Percentiles rank a stretch among this genome's conserved stretches.
Conservation (phyloP, 148 eudicot genomes). For the Rhododendron kiyosumense region DNA sequence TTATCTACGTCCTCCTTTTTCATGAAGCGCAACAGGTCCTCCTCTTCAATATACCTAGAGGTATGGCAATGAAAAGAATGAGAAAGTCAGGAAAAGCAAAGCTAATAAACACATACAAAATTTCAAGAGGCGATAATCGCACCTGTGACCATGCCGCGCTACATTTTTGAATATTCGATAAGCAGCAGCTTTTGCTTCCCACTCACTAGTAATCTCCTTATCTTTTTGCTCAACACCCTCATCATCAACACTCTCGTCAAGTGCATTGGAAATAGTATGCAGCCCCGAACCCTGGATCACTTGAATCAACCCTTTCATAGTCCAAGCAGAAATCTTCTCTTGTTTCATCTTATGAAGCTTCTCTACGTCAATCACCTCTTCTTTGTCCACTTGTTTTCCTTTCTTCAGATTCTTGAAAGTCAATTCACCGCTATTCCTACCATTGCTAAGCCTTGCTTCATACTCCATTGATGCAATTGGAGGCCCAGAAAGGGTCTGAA, state of each 20-base stretch:
- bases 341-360: constrained; percentile 71
- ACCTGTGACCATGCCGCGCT: constrained; percentile 53
- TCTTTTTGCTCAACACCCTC: constrained; percentile 35
- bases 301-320: constrained; percentile 67
- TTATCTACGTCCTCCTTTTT: constrained; percentile 60
- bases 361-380: constrained; percentile 63
- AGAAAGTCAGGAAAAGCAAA: not conserved
- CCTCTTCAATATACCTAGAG: constrained; percentile 66
- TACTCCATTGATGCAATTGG: constrained; percentile 28
- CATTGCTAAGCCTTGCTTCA: constrained; percentile 17
- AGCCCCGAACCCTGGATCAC: constrained; percentile 55
- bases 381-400: constrained; percentile 37
- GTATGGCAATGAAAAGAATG: not conserved
- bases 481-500: constrained; percentile 68
- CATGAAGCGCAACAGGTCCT: constrained; percentile 70
- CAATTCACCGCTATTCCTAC: constrained; percentile 36
- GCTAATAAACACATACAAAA: not conserved
- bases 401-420: constrained; percentile 39
- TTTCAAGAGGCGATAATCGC: constrained; percentile 10
- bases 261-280: constrained; percentile 53
- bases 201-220: constrained; percentile 61
- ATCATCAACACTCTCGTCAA: constrained; percentile 43
- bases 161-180: constrained; percentile 59
- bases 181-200: constrained; percentile 76
- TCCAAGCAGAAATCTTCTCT: constrained; percentile 83